phyloP scores from a whole-genome alignment of 2,329 filamentous ascomycete genomes.

The Stagonosporopsis rhizophila region DNA sequence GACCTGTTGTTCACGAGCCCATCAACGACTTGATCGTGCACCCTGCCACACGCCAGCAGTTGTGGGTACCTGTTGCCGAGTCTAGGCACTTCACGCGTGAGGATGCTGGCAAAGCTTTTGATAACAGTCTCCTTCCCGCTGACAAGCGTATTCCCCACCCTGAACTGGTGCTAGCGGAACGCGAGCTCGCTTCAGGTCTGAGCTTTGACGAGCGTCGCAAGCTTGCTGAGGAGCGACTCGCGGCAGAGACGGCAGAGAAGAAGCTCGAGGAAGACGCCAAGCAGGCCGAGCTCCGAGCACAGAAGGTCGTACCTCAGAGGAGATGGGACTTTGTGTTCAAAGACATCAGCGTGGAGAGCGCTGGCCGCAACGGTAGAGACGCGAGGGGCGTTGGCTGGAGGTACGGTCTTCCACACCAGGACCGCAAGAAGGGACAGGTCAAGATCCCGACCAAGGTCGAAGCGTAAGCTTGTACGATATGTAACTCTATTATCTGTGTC shows the following conservation, averaged over 20 bases:
- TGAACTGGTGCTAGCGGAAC: slow-evolving; percentile 59
- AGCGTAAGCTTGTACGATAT: slow-evolving; percentile 40
- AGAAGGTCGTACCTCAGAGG: slow-evolving; percentile 55
- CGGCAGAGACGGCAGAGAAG: slow-evolving; percentile 44
- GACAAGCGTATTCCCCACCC: slow-evolving; percentile 70
- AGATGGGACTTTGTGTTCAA: slow-evolving; percentile 68
- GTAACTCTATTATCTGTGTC: slow-evolving; percentile 29
- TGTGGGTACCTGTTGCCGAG: slow-evolving; percentile 70
- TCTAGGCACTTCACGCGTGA: slow-evolving; percentile 69
- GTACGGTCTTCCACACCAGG: slow-evolving; percentile 68
- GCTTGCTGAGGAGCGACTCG: slow-evolving; percentile 41
- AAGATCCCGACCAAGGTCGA: slow-evolving; percentile 70
- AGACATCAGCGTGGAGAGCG: slow-evolving; percentile 63
- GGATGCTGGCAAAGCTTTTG: slow-evolving; percentile 70
- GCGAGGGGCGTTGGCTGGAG: slow-evolving; percentile 62
- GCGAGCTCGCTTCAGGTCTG: slow-evolving; percentile 43
- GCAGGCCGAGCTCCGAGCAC: slow-evolving; percentile 53
- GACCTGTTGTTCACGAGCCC: slow-evolving; percentile 61
- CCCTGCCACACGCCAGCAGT: slow-evolving; percentile 60
- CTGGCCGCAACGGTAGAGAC: slow-evolving; percentile 62
- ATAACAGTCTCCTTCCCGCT: slow-evolving; percentile 64
- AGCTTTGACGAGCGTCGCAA: slow-evolving; percentile 44
- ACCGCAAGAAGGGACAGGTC: slow-evolving; percentile 67
- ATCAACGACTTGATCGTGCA: slow-evolving; percentile 71
- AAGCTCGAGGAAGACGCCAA: slow-evolving; percentile 52